A percentile compares a stretch with the other conserved stretches of the same genome.
Evolutionary conservation across 2,329 filamentous ascomycete genomes (phyloP).

Genomic region (Fusarium setosum): DNA sequence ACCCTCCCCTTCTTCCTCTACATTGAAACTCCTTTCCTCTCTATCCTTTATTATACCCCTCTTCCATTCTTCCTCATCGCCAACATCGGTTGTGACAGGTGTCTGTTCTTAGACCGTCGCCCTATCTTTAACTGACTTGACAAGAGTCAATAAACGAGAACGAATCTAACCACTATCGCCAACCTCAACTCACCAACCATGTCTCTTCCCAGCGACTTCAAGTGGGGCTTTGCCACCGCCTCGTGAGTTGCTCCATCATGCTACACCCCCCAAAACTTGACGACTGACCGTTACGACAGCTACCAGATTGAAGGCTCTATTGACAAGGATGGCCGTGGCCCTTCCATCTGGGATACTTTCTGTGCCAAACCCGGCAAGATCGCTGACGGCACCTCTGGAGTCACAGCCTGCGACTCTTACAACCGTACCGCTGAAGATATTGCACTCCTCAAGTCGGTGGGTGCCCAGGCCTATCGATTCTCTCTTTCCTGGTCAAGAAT

Average conservation of each 20-base stretch:
- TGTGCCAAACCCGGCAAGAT: slow-evolving; percentile 85
- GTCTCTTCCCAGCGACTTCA: slow-evolving; percentile 74
- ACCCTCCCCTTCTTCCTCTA: slow-evolving; percentile 1
- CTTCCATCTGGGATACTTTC: slow-evolving; percentile 93
- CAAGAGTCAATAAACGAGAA: slow-evolving; percentile 2
- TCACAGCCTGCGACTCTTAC: slow-evolving; percentile 88
- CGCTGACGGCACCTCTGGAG: slow-evolving; percentile 79
- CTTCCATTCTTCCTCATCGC: not conserved
- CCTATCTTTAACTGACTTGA: slow-evolving; percentile 3
- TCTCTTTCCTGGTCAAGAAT: slow-evolving; percentile 88
- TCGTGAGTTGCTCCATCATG: slow-evolving; percentile 60
- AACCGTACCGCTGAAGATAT: slow-evolving; percentile 83
- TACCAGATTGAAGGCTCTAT: slow-evolving; percentile 89
- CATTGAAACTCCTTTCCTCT: slow-evolving; percentile 5
- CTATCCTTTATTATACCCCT: not conserved
- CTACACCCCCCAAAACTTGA: slow-evolving; percentile 21
- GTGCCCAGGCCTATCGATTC: slow-evolving; percentile 83
- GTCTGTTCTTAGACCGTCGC: slow-evolving; percentile 4
- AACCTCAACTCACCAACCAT: slow-evolving; percentile 6
- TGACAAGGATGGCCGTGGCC: slow-evolving; percentile 80
- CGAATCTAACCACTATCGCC: not conserved
- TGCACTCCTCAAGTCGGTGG: slow-evolving; percentile 77
- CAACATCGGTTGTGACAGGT: slow-evolving; percentile 4
- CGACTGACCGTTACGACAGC: slow-evolving; percentile 57
- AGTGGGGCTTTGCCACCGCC: slow-evolving; percentile 85